A percentile compares a stretch with the other conserved stretches of the same genome.
These are phyloP conservation scores for Agarophyton chilense DNA, from an alignment of 23 red algal genomes.

Conservation along the genomic window DNA sequence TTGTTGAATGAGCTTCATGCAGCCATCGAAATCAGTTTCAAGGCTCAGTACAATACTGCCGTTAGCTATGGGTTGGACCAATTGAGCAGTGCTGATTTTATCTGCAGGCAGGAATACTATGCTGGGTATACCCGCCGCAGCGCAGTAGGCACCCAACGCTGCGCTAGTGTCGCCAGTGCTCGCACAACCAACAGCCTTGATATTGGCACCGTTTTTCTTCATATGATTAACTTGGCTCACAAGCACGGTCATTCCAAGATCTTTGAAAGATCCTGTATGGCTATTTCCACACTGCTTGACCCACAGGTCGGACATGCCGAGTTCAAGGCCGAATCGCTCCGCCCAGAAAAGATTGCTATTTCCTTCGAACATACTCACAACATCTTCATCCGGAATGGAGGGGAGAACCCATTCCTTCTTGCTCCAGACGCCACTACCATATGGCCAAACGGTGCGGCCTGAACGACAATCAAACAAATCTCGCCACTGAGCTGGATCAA, in stretches of 20 bases:
- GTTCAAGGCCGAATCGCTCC: slow-evolving; percentile 96
- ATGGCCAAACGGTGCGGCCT: slow-evolving; percentile 98
- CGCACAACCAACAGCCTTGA: slow-evolving; percentile 98
- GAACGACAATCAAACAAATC: slow-evolving; percentile 94
- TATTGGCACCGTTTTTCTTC: slow-evolving; percentile 80
- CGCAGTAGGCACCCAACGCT: slow-evolving; percentile 97
- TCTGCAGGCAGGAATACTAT: slow-evolving; percentile 98
- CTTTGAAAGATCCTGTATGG: slow-evolving; percentile 99
- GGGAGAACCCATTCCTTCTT: slow-evolving; percentile 99
- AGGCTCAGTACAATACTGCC: slow-evolving; percentile 91
- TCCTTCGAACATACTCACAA: slow-evolving; percentile 99
- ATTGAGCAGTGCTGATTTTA: slow-evolving; percentile 96
- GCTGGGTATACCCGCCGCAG: slow-evolving; percentile 95
- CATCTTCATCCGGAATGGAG: slow-evolving; percentile 90
- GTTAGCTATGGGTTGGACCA: slow-evolving; percentile 99
- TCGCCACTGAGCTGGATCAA: slow-evolving; percentile 90
- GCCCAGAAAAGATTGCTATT: slow-evolving; percentile 99
- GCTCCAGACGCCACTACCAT: slow-evolving; percentile 96
- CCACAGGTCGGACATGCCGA: slow-evolving; percentile 99
- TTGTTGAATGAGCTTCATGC: slow-evolving; percentile 99
- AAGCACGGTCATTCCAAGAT: slow-evolving; percentile 99
- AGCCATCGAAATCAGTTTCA: slow-evolving; percentile 99
- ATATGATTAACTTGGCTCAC: slow-evolving; percentile 99
- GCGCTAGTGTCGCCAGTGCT: slow-evolving; percentile 98
- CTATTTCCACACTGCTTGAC: slow-evolving; percentile 99